Conservation (phyloP, 1,284 basidiomycete species). For the Irpex rosettiformis region DNA sequence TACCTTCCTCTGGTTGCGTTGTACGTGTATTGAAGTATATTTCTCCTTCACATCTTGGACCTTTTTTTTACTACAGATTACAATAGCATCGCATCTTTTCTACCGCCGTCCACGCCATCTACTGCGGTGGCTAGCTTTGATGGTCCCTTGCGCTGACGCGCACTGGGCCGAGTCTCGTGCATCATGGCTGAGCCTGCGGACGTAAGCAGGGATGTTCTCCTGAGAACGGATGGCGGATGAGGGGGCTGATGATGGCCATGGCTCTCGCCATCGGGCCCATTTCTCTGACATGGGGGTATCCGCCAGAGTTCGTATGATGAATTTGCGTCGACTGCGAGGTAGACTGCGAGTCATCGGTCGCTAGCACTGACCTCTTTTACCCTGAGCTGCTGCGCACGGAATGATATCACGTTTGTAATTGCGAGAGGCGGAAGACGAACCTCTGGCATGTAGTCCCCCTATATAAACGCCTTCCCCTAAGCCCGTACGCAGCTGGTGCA, state of each 20-base stretch:
- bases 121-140: background rate
- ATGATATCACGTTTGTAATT: background rate
- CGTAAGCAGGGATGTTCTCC: background rate
- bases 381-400: background rate
- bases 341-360: background rate
- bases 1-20: conserved; percentile 19
- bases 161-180: background rate
- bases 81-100: background rate
- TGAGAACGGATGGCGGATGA: background rate
- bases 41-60: background rate
- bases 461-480: background rate
- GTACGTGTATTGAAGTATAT: conserved; percentile 17
- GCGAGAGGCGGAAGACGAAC: background rate
- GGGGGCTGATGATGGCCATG: background rate
- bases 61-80: conserved; percentile 1
- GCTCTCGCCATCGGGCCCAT: background rate
- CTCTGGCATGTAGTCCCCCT: background rate
- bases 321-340: background rate
- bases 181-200: no score
- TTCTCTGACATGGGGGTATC: background rate
- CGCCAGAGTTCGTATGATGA: background rate
- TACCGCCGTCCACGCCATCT: background rate
- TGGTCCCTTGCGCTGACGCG: background rate
- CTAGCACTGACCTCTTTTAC: no score
- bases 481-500: conserved; percentile 1